Evolutionary conservation across 2,329 filamentous ascomycete species (phyloP).

Genomic region (Hypoxylon sp.): DNA sequence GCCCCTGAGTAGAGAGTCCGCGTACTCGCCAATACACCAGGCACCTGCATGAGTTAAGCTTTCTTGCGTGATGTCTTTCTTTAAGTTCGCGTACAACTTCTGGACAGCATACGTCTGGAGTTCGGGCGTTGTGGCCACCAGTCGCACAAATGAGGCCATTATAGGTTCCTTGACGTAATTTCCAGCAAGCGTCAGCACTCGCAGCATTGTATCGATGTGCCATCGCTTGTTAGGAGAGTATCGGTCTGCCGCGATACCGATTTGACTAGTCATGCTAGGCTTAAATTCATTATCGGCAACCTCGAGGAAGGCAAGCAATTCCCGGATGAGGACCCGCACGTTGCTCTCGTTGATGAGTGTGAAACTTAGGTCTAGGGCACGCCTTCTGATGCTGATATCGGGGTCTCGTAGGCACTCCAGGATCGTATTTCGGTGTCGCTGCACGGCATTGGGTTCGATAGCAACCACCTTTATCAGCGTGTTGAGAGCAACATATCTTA

Average conservation of each 20-base stretch:
- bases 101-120: constrained; percentile 96
- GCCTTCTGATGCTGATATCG: constrained; percentile 94
- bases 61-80: constrained; percentile 97
- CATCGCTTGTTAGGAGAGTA: constrained; percentile 97
- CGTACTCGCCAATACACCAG: constrained; percentile 98
- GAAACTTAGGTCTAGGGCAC: constrained; percentile 97
- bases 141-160: constrained; percentile 91
- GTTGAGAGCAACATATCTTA: constrained; percentile 96
- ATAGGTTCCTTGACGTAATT: constrained; percentile 99
- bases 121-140: constrained; percentile 93
- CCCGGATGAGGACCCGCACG: constrained; percentile 89
- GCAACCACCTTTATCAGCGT: constrained; percentile 98
- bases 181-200: constrained; percentile 90
- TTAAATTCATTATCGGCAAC: constrained; percentile 99
- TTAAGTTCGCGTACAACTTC: constrained; percentile 89
- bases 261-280: constrained; percentile 96
- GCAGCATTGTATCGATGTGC: constrained; percentile 98
- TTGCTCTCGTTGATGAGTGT: constrained; percentile 98
- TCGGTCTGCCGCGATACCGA: constrained; percentile 94
- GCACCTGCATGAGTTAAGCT: constrained; percentile 90
- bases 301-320: constrained; percentile 93
- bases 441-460: constrained; percentile 96
- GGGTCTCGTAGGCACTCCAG: constrained; percentile 95
- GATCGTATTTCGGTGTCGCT: constrained; percentile 96
- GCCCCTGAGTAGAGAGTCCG: constrained; percentile 85